Conservation (phyloP, 768 basidiomycete species). For the Kwoniella botswanensis region DNA sequence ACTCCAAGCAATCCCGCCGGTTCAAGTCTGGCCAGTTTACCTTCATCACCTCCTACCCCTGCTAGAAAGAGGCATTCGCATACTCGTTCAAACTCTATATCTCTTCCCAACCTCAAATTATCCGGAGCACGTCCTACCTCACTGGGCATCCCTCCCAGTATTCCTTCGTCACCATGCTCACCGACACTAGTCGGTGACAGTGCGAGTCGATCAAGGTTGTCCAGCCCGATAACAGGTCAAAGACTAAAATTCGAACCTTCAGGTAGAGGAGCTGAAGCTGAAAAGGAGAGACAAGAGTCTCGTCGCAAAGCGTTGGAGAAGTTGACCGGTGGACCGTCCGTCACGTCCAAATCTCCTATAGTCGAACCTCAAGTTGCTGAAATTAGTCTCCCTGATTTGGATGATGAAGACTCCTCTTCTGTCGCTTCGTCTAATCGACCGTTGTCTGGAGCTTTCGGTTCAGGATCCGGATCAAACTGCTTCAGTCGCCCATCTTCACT, state of each 20-base stretch:
- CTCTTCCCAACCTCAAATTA: constrained; percentile 46
- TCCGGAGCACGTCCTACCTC: constrained; percentile 37
- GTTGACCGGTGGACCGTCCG: constrained; percentile 34
- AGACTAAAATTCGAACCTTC: constrained; percentile 49
- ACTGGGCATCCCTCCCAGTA: constrained; percentile 42
- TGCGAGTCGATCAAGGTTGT: constrained; percentile 5
- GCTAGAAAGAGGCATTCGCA: constrained; percentile 47
- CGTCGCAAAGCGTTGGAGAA: constrained; percentile 48
- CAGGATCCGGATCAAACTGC: constrained; percentile 20
- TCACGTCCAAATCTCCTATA: background rate
- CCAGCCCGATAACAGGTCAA: constrained; percentile 26
- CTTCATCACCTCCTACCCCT: constrained; percentile 43
- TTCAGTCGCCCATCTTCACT: constrained; percentile 30
- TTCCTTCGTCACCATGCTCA: constrained; percentile 42
- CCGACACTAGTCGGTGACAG: constrained; percentile 27
- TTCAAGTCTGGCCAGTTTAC: constrained; percentile 24
- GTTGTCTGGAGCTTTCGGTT: constrained; percentile 36
- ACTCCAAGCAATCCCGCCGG: constrained; percentile 13
- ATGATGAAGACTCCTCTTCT: constrained; percentile 44
- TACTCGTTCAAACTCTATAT: constrained; percentile 51
- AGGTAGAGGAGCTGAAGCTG: constrained; percentile 50
- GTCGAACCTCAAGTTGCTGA: constrained; percentile 27
- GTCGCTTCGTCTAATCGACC: constrained; percentile 38
- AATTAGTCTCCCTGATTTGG: constrained; percentile 47
- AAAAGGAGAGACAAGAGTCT: constrained; percentile 46